Evolutionary conservation across 2,329 filamentous ascomycete species (phyloP).

Genomic region (Fusarium mundagurra): DNA sequence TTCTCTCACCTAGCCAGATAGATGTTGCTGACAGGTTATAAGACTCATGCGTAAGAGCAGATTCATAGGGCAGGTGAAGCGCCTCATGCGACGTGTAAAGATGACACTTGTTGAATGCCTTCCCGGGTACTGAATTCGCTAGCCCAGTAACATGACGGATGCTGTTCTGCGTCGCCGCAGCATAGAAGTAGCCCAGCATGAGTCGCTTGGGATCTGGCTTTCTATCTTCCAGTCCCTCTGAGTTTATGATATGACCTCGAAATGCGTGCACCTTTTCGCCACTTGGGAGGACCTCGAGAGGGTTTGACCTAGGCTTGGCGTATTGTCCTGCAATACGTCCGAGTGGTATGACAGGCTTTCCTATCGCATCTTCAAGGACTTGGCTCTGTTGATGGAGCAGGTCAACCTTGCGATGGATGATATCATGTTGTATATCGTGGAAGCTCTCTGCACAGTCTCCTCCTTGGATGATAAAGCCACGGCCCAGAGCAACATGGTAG

Average conservation of each 20-base stretch:
- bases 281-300: background rate
- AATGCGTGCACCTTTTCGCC: background rate
- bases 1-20: background rate
- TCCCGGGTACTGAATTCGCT: background rate
- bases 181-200: background rate
- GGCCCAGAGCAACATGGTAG: background rate
- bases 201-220: background rate
- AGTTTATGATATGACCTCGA: background rate
- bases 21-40: background rate
- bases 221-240: background rate
- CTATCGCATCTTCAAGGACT: background rate
- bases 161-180: background rate
- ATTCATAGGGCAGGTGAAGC: background rate
- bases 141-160: background rate
- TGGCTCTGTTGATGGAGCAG: background rate
- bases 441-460: background rate
- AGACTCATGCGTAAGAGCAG: background rate
- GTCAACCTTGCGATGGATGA: background rate
- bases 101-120: background rate
- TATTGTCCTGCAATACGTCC: background rate
- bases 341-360: background rate
- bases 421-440: background rate
- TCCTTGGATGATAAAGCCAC: background rate
- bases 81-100: background rate
- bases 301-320: background rate